Percentiles rank a stretch among this genome's conserved stretches.
Evolutionary conservation across 2,329 filamentous ascomycete genomes (phyloP).

Genomic region (Sporothrix protearum): DNA sequence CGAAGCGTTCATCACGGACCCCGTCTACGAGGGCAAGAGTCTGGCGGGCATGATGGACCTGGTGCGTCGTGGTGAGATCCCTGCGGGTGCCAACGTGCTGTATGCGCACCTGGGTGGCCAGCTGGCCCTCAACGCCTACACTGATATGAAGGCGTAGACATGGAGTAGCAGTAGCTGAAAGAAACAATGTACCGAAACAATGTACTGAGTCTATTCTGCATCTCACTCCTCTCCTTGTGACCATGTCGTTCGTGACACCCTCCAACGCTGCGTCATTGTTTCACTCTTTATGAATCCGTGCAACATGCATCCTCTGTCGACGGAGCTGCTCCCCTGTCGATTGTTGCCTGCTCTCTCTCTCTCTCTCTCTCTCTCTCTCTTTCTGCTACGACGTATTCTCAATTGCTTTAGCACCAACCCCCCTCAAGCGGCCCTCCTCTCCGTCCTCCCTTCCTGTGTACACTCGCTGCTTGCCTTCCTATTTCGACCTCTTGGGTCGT

Average conservation of each 20-base stretch:
- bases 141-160: slow-evolving; percentile 36
- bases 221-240: too few species aligned
- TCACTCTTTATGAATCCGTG: neutral
- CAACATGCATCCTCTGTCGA: neutral
- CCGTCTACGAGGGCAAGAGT: slow-evolving; percentile 74
- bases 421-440: too few species aligned
- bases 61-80: slow-evolving; percentile 59
- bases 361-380: too few species aligned
- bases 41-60: slow-evolving; percentile 68
- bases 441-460: neutral
- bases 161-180: neutral
- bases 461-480: neutral
- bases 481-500: neutral
- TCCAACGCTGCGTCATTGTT: neutral
- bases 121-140: slow-evolving; percentile 66
- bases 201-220: too few species aligned
- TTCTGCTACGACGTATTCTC: neutral
- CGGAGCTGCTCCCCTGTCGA: neutral
- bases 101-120: slow-evolving; percentile 71
- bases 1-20: slow-evolving; percentile 71
- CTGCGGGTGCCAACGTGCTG: slow-evolving; percentile 58
- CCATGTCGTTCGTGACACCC: too few species aligned
- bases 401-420: too few species aligned
- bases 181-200: too few species aligned
- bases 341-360: neutral